Percentiles rank a stretch among this genome's conserved stretches.
Evolutionary conservation across 495 filamentous ascomycete genomes (phyloP).

Genomic region (Xylaria cubensis): DNA sequence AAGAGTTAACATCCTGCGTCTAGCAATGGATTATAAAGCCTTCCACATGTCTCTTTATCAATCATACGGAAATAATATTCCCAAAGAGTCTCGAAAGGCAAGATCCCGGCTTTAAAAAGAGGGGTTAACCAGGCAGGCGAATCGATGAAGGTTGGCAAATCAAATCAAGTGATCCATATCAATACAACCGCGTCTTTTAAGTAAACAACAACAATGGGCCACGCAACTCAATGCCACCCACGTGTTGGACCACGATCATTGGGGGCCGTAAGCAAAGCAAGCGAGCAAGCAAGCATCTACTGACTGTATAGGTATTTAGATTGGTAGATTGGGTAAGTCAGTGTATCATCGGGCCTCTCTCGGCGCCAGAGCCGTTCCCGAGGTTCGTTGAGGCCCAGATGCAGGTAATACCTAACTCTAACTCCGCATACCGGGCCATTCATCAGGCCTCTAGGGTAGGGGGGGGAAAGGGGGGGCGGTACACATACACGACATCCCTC

Average conservation of each 20-base stretch:
- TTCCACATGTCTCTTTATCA: too few species aligned
- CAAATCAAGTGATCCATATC: conserved; percentile 8
- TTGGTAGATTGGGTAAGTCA: background rate
- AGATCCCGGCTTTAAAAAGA: background rate
- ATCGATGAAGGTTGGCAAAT: background rate
- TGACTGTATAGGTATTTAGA: background rate
- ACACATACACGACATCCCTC: conserved; percentile 20
- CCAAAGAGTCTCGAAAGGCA: background rate
- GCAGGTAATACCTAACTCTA: conserved; percentile 21
- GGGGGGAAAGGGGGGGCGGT: background rate
- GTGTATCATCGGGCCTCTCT: conserved; percentile 15
- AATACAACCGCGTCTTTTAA: conserved; percentile 5
- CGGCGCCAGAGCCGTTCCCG: conserved; percentile 13
- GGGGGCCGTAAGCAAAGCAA: background rate
- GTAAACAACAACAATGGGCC: conserved; percentile 6
- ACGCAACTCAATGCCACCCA: conserved; percentile 10
- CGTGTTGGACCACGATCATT: background rate
- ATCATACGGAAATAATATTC: too few species aligned
- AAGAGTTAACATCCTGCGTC: too few species aligned
- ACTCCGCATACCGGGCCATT: conserved; percentile 9
- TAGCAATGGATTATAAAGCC: too few species aligned
- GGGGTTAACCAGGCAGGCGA: background rate
- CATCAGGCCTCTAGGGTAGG: conserved; percentile 14
- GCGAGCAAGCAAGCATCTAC: background rate
- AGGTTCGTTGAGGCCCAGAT: conserved; percentile 20